Base-by-base conservation (phyloP, 2,329 filamentous ascomycete genomes). In the Neonectria coccinea region DNA sequence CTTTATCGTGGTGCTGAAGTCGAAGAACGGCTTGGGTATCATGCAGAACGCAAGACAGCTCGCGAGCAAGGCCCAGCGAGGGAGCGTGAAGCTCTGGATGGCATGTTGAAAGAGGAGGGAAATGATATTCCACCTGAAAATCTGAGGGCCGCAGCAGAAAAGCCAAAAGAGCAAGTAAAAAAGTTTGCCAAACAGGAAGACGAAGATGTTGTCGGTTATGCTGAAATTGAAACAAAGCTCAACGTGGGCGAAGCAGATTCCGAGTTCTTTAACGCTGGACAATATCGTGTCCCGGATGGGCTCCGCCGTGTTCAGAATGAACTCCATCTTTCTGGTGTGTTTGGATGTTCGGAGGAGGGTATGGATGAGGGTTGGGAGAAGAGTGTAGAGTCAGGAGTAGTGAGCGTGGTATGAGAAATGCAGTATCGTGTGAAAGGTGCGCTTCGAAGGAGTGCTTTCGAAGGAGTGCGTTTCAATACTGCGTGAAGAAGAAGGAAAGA, bases 151-250 rank as follows among this genome's bases (percentile, higher is more conserved):
- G 12, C 16, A 56, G n/a, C 48, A 33, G 29, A 56, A 5, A 8
- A 27, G 25, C 12, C 27, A 54, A n/a, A 51, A 10, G 16, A 33
- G 16, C 5, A 7, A 39, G n/a, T 33, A 64, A 14, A 64, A 8
- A 8, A 54, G 10, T 20, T 42, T 42, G 2, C 62, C 44, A 3
- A 68, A 25, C 16, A n/a, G 10, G 11, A 67, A 10, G 27, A 65
- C 12, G 27, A 72, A 12, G 51, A 62, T 60, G 45, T 54, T 33
- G 50, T 71, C 55, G 14, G 67, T 31, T 14, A 48, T 10, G 18
- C 70, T 58, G 33, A 68, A 66, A 48, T 60, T 64, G 6, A 39
- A 16, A 12, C 36, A 39, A 14, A 14, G 10, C 39, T 7, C 11
- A 16, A 20, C 3, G 39, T 16, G 9, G 8, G 25, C 16, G 22